These are phyloP conservation scores for Colletotrichum sublineola DNA, from an alignment of 2,329 filamentous ascomycete genomes.

Conservation along the genomic window DNA sequence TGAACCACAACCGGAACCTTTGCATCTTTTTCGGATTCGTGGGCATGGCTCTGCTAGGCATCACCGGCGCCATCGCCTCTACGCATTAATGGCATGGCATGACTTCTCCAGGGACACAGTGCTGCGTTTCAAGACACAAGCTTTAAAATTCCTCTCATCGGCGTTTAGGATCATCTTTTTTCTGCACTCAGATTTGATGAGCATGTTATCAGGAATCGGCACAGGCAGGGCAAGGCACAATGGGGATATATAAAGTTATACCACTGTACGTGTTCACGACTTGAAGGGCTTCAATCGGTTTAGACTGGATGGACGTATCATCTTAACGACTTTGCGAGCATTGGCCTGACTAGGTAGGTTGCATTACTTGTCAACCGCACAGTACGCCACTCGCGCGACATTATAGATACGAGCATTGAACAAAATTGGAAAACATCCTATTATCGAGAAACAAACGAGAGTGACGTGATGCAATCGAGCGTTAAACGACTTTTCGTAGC, in stretches of 20 bases:
- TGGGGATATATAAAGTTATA: not conserved
- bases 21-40: conserved; percentile 86
- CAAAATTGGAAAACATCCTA: not conserved
- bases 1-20: conserved; percentile 83
- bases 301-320: not conserved
- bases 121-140: not conserved
- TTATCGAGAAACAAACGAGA: not conserved
- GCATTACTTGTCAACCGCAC: not conserved
- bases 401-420: conserved; percentile 20
- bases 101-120: not conserved
- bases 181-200: conserved; percentile 11
- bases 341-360: not conserved
- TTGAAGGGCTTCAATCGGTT: conserved; percentile 6
- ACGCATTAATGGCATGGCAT: conserved; percentile 23
- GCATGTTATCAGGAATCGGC: not conserved
- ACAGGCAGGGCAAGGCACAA: conserved; percentile 1
- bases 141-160: conserved; percentile 1
- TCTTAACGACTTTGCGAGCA: not conserved
- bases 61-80: conserved; percentile 75
- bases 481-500: not conserved
- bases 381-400: not conserved
- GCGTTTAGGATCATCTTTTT: conserved; percentile 21
- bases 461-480: not conserved
- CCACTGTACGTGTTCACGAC: not conserved
- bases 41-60: conserved; percentile 88